Percentiles rank a stretch among this genome's conserved stretches.
phyloP scores from a whole-genome alignment of 495 filamentous ascomycete species.

The Viridothelium virens region DNA sequence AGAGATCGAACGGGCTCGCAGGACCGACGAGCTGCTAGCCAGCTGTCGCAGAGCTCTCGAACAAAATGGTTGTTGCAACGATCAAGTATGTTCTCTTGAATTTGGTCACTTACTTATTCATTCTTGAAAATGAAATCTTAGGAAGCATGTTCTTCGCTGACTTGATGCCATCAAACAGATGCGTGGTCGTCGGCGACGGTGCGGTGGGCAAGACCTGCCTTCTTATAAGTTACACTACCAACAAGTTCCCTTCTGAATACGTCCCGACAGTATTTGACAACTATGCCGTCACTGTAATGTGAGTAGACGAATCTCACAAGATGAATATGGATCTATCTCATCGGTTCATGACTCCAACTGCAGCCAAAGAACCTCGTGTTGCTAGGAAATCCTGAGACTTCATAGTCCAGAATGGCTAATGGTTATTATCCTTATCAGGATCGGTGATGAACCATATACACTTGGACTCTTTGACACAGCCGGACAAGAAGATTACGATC shows the following conservation, averaged over 20 bases:
- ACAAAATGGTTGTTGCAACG: slow-evolving; percentile 71
- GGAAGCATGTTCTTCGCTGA: neutral
- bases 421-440: slow-evolving; percentile 50
- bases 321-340: no score
- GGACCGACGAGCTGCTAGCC: neutral
- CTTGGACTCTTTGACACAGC: slow-evolving; percentile 97
- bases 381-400: neutral
- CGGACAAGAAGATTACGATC: slow-evolving; percentile 98
- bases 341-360: neutral
- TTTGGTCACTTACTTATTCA: neutral
- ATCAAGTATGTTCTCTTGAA: slow-evolving; percentile 59
- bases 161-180: slow-evolving; percentile 46
- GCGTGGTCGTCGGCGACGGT: slow-evolving; percentile 98
- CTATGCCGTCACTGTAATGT: slow-evolving; percentile 99
- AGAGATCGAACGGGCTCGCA: neutral
- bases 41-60: neutral
- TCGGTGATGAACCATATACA: slow-evolving; percentile 97
- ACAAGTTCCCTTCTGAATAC: slow-evolving; percentile 99
- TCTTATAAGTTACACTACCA: slow-evolving; percentile 97
- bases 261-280: slow-evolving; percentile 99
- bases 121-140: neutral
- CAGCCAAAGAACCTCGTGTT: no score
- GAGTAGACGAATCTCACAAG: slow-evolving; percentile 40
- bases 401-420: neutral
- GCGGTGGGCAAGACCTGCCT: slow-evolving; percentile 98